Evolutionary conservation across 1,284 basidiomycete genomes (phyloP), one percentile per base, ranked within the genome.

Genomic region (Sporisorium reilianum): DNA sequence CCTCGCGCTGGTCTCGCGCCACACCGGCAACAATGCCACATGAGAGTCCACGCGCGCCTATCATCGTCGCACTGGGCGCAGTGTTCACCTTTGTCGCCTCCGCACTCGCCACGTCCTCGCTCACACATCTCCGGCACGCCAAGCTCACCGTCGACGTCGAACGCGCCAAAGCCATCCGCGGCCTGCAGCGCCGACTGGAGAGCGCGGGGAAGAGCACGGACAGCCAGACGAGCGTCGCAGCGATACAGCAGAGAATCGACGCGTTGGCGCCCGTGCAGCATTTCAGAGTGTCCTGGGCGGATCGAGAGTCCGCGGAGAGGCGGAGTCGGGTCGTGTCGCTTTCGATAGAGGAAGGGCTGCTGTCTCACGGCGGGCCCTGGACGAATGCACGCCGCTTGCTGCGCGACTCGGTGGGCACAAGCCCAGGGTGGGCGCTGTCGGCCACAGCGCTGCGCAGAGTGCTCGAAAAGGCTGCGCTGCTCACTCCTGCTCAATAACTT

Each of bases 101-200:
- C 5, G 55, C 48, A 2, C 48, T 75, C 0, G 64, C 61, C 22
- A 26, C 36, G 18, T 64, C 68, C 0, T 64, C 68, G 7, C 30
- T 75, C 1, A 30, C 6, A 0, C 26, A 55, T 22, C 28, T 75
- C 2, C 25, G 40, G 2, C 0, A 22, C 1, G 73, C 64, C 1
- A 25, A 26, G 26, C 48, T 75, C 1, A 75, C 73, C 3, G 26
- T 75, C 45, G 73, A 75, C 34, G 55, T 71, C 1, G 64, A 71
- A 26, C 40, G 73, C 20, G 7, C 34, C 0, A 75, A 65, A 32
- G 57, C 68, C 0, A 61, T 51, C 36, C 26, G 5, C 5, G 61
- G 51, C 6, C 30, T 68, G 2, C 36, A 45, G 2, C 46, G 10
- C 5, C 46, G 41, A 22, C 30, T 34, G 41, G 28, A n/a, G 2